These are phyloP conservation scores for Aureobasidium lini DNA, from an alignment of 2,329 filamentous ascomycete species.

Conservation along the genomic window DNA sequence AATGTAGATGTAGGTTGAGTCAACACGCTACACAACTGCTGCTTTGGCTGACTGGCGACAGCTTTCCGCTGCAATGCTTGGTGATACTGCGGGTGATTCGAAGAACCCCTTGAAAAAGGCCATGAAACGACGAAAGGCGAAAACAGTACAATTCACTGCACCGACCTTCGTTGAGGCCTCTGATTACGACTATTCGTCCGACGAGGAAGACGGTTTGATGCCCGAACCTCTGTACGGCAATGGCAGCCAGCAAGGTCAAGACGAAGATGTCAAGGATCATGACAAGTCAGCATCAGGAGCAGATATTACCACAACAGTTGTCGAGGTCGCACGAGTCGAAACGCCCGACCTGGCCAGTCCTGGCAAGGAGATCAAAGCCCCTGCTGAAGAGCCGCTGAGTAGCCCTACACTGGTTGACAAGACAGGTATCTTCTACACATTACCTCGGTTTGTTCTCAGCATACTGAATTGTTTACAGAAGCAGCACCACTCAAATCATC, in stretches of 20 bases:
- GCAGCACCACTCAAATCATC: conserved; percentile 54
- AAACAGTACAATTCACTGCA: conserved; percentile 77
- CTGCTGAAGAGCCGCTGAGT: conserved; percentile 24
- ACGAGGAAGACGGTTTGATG: conserved; percentile 35
- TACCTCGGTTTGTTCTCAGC: conserved; percentile 22
- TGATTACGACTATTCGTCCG: conserved; percentile 75
- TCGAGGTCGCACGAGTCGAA: conserved; percentile 8
- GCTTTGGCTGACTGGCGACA: conserved; percentile 28
- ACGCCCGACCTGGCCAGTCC: conserved; percentile 11
- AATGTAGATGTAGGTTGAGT: conserved; percentile 79
- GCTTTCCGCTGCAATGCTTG: conserved; percentile 64
- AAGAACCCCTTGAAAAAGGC: conserved; percentile 78
- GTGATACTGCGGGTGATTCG: conserved; percentile 67
- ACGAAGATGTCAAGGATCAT: neutral
- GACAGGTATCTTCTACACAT: conserved; percentile 13
- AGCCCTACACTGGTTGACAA: conserved; percentile 26
- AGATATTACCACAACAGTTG: neutral
- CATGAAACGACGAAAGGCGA: conserved; percentile 72
- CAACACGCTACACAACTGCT: conserved; percentile 14
- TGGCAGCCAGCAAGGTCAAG: neutral
- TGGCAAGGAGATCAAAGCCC: conserved; percentile 19
- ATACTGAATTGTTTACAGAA: conserved; percentile 21
- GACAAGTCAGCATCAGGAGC: neutral
- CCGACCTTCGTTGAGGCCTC: conserved; percentile 85
- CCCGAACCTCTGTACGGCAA: conserved; percentile 14